These are phyloP conservation scores for Dioszegia crocea DNA, from an alignment of 768 basidiomycete genomes.

Conservation along the genomic window DNA sequence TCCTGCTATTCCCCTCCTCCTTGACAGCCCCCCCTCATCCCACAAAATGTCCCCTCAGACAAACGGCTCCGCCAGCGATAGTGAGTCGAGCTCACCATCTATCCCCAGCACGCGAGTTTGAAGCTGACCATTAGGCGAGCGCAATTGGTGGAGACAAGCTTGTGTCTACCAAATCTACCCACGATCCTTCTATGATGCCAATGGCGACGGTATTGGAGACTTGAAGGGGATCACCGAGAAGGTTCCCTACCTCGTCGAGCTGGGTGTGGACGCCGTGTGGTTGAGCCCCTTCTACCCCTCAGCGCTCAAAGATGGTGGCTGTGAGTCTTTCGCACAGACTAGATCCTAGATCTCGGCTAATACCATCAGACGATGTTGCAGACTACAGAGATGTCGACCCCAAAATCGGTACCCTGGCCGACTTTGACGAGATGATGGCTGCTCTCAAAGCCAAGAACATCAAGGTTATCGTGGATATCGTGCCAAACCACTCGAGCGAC, in stretches of 20 bases:
- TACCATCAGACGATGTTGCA: conserved; percentile 33
- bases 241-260: conserved; percentile 25
- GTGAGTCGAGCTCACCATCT: too few species aligned
- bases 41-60: too few species aligned
- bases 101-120: too few species aligned
- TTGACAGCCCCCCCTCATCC: too few species aligned
- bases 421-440: conserved; percentile 37
- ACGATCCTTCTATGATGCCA: conserved; percentile 35
- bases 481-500: conserved; percentile 40
- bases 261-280: conserved; percentile 42
- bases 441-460: conserved; percentile 27
- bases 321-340: conserved; percentile 19
- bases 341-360: neutral
- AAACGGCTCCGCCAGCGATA: too few species aligned
- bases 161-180: conserved; percentile 42
- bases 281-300: conserved; percentile 42
- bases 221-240: conserved; percentile 31
- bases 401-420: conserved; percentile 34
- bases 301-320: conserved; percentile 39
- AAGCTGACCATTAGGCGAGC: too few species aligned
- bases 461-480: conserved; percentile 39
- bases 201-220: conserved; percentile 41
- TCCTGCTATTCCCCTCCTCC: too few species aligned
- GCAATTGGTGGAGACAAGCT: conserved; percentile 41
- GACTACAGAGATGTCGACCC: conserved; percentile 42